A percentile compares a stretch with the other conserved stretches of the same genome.
Conservation (phyloP, 1,284 basidiomycete genomes). For the Malassezia japonica region DNA sequence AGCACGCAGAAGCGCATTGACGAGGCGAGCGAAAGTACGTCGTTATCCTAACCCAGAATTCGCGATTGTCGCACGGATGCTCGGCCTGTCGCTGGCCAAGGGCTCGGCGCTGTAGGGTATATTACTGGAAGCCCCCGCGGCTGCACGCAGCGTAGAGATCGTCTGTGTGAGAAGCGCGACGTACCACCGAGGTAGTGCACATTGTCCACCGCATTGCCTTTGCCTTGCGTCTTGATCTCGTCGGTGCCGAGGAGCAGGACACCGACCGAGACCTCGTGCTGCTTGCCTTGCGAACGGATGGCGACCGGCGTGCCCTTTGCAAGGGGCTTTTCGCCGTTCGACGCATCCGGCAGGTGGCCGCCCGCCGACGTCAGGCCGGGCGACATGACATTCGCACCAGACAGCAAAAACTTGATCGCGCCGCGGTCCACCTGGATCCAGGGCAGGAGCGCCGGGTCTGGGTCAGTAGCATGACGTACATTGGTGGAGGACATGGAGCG, state of each 20-base stretch:
- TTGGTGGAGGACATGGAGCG: constrained; percentile 76
- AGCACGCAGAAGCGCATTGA: constrained; percentile 39
- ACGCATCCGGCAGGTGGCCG: constrained; percentile 66
- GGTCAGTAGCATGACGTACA: constrained; percentile 47
- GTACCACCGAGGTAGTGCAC: constrained; percentile 79
- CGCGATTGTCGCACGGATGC: constrained; percentile 30
- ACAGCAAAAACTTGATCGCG: constrained; percentile 91
- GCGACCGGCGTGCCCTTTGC: constrained; percentile 67
- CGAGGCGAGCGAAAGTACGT: constrained; percentile 31
- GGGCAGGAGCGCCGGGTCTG: constrained; percentile 73
- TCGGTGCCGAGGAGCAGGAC: constrained; percentile 72
- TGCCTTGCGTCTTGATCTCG: constrained; percentile 79
- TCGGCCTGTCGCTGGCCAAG: constrained; percentile 29
- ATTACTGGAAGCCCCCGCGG: constrained; percentile 9
- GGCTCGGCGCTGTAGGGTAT: constrained; percentile 3
- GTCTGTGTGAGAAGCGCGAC: constrained; percentile 5
- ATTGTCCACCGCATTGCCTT: constrained; percentile 81
- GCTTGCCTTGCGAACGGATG: constrained; percentile 90
- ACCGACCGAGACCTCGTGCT: constrained; percentile 79
- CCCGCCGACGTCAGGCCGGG: constrained; percentile 88
- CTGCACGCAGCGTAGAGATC: constrained; percentile 16
- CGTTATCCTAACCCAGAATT: constrained; percentile 19
- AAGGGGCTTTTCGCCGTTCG: constrained; percentile 57
- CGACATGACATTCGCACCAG: constrained; percentile 54
- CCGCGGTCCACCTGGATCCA: constrained; percentile 85